Base-by-base conservation (phyloP, 345 rosid genomes). In the Eucalyptus tenuipes region DNA sequence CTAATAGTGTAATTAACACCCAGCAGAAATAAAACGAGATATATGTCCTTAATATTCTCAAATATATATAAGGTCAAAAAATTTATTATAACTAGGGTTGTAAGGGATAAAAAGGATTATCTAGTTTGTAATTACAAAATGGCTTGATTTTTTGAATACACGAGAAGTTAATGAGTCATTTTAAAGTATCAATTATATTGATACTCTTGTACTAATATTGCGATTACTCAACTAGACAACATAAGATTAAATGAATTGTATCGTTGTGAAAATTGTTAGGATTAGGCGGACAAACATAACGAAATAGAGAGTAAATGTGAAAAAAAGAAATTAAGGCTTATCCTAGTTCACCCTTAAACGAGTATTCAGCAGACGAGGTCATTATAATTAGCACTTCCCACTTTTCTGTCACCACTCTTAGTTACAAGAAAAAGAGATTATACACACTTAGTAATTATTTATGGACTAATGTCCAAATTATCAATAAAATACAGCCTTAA, bases 281-380 rank as follows among this genome's bases (percentile, higher is more conserved):
- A 55, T 55, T 55, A 55, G 29, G 6, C 6, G 0, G 24, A 10
- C 61, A 24, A 22, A 55, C 13, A 55, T 55, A 55, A 55, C 13
- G 0, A 10, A 55, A 55, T 55, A 55, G 29, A 55, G 29, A 55
- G 3, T 55, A 55, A 55, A 22, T 55, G 29, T 10, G 27, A 55
- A 10, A 55, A 55, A 9, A 10, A 55, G 1, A 10, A 55, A 55
- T 49, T 4, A 55, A 55, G 13, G 13, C 12, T 55, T 55, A 22
- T 55, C 29, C 29, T 55, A 55, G 6, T 55, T 10, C 13, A 2
- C 13, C 61, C 6, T 55, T 55, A 10, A 55, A 55, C 6, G 1
- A 1, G 61, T 24, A 55, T 24, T 22, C 3, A 2, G 1, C 0
- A 7, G 27, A 53, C 11, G 27, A 22, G 10, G 22, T 55, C 12